phyloP scores from a whole-genome alignment of 164 flowering plant genomes.

The Amborella trichopoda region DNA sequence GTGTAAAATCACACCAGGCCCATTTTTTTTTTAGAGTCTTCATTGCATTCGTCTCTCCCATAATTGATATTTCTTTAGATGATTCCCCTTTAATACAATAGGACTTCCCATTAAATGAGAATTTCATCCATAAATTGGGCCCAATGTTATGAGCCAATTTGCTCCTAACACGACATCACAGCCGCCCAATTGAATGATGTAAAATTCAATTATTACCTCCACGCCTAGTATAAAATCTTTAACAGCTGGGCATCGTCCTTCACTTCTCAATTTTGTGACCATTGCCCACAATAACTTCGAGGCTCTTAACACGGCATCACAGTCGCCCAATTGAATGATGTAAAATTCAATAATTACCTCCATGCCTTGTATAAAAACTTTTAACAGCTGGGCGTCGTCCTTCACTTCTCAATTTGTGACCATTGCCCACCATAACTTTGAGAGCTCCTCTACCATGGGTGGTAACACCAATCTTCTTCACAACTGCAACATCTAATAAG shows the following conservation, averaged over 20 bases:
- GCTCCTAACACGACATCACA: background rate
- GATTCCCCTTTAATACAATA: background rate
- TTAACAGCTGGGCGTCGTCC: background rate
- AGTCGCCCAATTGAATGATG: background rate
- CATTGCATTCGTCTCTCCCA: background rate
- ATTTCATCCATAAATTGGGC: too few species aligned
- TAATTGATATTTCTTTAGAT: background rate
- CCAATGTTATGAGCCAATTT: too few species aligned
- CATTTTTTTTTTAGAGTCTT: background rate
- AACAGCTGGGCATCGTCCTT: background rate
- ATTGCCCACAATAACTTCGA: background rate
- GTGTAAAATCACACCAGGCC: too few species aligned
- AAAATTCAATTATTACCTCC: too few species aligned
- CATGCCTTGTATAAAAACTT: background rate
- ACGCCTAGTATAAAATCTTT: background rate
- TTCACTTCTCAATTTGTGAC: background rate
- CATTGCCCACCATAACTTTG: background rate
- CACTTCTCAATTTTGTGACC: background rate
- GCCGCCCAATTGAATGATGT: background rate
- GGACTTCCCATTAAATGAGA: background rate
- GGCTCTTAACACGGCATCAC: background rate
- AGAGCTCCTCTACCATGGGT: background rate
- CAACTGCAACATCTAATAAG: background rate
- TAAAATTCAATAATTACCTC: background rate
- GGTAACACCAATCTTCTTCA: background rate